Evolutionary conservation across 2,329 filamentous ascomycete species (phyloP).

Genomic region (Sclerotinia nivalis): DNA sequence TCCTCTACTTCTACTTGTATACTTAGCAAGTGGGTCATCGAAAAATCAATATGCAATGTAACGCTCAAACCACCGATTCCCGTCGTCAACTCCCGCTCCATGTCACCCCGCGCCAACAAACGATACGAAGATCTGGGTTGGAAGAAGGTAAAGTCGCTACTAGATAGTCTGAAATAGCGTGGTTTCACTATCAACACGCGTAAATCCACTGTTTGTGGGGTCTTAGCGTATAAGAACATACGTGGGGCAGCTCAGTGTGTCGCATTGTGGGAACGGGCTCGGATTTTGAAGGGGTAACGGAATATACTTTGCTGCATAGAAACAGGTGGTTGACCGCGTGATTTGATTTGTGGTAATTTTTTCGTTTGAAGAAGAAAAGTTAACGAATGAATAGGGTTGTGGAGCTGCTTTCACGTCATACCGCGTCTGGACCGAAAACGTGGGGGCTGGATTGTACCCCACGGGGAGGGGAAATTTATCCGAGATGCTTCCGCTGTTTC

Average conservation of each 20-base stretch:
- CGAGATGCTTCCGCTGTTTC: background rate
- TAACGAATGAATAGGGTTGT: background rate
- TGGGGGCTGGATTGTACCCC: background rate
- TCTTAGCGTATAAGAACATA: background rate
- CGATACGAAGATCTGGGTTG: background rate
- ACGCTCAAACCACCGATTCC: background rate
- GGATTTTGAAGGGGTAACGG: too few species aligned
- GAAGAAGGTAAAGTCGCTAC: background rate
- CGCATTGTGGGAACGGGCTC: background rate
- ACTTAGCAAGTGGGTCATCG: background rate
- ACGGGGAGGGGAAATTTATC: background rate
- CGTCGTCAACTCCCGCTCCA: background rate
- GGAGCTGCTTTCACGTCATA: background rate
- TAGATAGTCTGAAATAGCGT: background rate
- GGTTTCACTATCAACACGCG: too few species aligned
- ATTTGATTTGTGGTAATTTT: background rate
- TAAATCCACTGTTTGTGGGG: background rate
- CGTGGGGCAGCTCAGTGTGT: background rate
- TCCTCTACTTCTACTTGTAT: conserved; percentile 1
- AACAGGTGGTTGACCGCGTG: background rate
- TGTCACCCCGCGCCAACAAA: background rate
- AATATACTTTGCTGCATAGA: too few species aligned
- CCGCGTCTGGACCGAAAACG: background rate
- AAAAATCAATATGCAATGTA: background rate
- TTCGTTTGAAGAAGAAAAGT: background rate